Percentiles rank a stretch among this genome's conserved stretches.
These are phyloP conservation scores for Claviceps humidiphila DNA, from an alignment of 2,329 filamentous ascomycete species.

Conservation along the genomic window DNA sequence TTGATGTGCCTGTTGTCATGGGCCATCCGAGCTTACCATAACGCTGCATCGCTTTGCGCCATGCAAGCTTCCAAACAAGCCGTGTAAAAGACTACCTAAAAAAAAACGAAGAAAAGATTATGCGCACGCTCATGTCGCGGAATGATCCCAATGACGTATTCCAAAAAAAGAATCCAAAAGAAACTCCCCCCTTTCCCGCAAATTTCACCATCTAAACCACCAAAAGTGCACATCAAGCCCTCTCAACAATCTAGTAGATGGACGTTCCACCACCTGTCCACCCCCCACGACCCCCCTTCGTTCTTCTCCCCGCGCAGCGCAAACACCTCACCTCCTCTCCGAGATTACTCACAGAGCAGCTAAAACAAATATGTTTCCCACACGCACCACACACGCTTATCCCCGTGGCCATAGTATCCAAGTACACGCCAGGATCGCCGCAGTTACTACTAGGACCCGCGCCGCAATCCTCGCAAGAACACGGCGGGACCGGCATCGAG, in stretches of 20 bases:
- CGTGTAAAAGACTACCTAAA: too few relatives aligned
- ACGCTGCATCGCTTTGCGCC: too few relatives aligned
- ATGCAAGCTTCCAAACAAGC: too few relatives aligned
- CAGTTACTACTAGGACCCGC: constrained; percentile 11
- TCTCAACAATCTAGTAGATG: constrained; percentile 9
- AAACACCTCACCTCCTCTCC: constrained; percentile 41
- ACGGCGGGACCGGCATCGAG: constrained; percentile 9
- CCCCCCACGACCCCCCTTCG: constrained; percentile 5
- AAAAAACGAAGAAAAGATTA: too few relatives aligned
- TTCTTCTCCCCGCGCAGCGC: constrained; percentile 31
- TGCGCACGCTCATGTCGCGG: too few relatives aligned
- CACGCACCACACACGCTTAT: constrained; percentile 34
- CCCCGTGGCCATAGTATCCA: constrained; percentile 17
- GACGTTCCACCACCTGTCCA: constrained; percentile 11
- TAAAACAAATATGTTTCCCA: constrained; percentile 42
- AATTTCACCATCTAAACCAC: neutral
- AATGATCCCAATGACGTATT: too few relatives aligned
- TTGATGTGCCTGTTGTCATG: too few relatives aligned
- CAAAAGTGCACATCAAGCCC: neutral
- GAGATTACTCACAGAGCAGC: constrained; percentile 45
- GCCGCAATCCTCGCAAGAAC: constrained; percentile 43
- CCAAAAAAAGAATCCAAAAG: too few relatives aligned
- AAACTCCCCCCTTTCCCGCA: too few relatives aligned
- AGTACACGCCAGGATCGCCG: constrained; percentile 22
- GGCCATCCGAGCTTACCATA: too few relatives aligned